Evolutionary conservation across 176 grass and related monocot species (phyloP).

Genomic region (Oryza meridionalis): DNA sequence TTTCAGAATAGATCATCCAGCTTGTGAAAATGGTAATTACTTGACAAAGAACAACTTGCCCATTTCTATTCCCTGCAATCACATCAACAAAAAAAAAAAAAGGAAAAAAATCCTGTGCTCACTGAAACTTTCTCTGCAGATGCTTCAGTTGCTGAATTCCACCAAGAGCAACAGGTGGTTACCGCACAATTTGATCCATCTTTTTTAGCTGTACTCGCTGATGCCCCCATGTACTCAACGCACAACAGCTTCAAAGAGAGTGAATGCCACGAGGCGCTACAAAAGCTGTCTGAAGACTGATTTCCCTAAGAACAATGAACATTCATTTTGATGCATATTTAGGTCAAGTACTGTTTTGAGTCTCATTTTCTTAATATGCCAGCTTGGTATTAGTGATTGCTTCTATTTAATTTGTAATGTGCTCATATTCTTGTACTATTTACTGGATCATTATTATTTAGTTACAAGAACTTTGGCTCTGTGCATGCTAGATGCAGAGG

Average conservation of each 20-base stretch:
- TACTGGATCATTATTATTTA: not conserved
- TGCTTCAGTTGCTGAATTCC: not conserved
- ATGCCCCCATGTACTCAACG: constrained; percentile 31
- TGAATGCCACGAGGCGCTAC: not conserved
- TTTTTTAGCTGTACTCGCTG: not conserved
- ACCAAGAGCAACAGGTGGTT: not conserved
- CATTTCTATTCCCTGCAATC: not conserved
- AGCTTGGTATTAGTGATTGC: not conserved
- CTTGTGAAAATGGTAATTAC: constrained; percentile 22
- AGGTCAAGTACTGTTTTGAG: not conserved
- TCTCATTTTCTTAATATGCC: not conserved
- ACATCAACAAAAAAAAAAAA: not conserved
- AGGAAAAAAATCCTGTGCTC: not conserved
- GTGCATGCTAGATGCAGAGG: too few species aligned
- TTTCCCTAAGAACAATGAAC: not conserved
- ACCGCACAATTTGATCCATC: constrained; percentile 11
- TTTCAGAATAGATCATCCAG: constrained; percentile 1
- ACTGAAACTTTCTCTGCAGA: constrained; percentile 24
- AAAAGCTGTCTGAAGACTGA: constrained; percentile 5
- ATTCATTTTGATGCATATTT: not conserved
- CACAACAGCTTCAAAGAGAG: constrained; percentile 32
- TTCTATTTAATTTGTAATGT: not conserved
- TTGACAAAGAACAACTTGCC: not conserved
- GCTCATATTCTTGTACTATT: not conserved
- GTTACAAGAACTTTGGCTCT: too few species aligned